Percentiles rank a stretch among this genome's conserved stretches.
Conservation (phyloP, 169 alveolate genomes). For the Perkinsus marinus region DNA sequence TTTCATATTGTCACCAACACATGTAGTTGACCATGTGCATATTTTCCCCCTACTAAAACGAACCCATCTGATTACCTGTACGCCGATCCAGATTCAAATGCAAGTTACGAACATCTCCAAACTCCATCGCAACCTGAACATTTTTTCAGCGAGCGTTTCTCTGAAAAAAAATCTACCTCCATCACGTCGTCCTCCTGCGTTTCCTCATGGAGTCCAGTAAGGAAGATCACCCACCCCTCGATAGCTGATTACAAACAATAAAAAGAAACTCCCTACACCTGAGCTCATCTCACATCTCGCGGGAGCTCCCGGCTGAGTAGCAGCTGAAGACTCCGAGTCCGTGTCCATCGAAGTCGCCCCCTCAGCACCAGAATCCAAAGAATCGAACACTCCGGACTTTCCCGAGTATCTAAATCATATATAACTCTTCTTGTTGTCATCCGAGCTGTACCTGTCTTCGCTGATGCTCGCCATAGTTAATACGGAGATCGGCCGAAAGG, state of each 20-base stretch:
- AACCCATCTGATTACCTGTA: too few relatives aligned
- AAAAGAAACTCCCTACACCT: neutral
- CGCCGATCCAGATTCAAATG: constrained; percentile 81
- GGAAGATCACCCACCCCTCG: constrained; percentile 76
- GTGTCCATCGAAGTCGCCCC: neutral
- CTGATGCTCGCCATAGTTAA: neutral
- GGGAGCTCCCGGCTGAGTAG: neutral
- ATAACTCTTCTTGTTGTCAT: neutral
- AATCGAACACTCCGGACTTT: neutral
- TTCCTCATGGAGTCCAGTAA: constrained; percentile 70
- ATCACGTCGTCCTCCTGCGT: constrained; percentile 78
- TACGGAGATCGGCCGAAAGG: neutral
- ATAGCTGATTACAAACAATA: constrained; percentile 42
- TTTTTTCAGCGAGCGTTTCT: neutral
- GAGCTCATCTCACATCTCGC: neutral
- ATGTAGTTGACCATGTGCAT: too few relatives aligned
- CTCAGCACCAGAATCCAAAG: neutral
- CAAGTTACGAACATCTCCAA: constrained; percentile 68
- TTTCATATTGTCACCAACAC: too few relatives aligned
- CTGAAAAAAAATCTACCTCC: constrained; percentile 43
- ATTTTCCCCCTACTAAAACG: neutral
- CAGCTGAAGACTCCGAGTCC: neutral
- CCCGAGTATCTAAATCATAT: neutral
- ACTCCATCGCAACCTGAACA: constrained; percentile 27
- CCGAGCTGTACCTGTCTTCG: neutral